Evolutionary conservation across 108 stramenopile species (phyloP).

Genomic region (Cyclotella choctawhatcheeana): DNA sequence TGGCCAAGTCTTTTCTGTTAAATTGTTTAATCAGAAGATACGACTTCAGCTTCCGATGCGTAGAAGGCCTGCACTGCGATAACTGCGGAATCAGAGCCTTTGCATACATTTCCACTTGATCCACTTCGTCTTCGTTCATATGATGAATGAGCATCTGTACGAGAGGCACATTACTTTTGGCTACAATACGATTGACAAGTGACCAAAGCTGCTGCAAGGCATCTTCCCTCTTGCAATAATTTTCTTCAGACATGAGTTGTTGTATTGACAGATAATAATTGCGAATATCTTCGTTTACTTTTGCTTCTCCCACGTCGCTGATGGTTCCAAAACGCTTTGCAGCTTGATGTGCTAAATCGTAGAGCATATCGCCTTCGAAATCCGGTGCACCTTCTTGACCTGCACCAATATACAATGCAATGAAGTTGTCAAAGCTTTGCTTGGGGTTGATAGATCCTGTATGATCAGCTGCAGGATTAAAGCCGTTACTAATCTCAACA

Average conservation of each 20-base stretch:
- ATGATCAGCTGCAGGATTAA: conserved; percentile 56
- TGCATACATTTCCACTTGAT: conserved; percentile 59
- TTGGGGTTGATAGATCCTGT: conserved; percentile 55
- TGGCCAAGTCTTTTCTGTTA: conserved; percentile 53
- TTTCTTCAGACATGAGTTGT: conserved; percentile 35
- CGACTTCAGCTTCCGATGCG: conserved; percentile 68
- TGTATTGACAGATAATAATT: conserved; percentile 67
- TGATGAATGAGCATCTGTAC: conserved; percentile 74
- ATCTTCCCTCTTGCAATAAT: conserved; percentile 49
- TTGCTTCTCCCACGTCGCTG: conserved; percentile 48
- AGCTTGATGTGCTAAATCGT: conserved; percentile 65
- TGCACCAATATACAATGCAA: conserved; percentile 80
- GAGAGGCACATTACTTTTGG: conserved; percentile 71
- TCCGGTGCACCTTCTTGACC: conserved; percentile 58
- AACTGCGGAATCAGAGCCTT: conserved; percentile 78
- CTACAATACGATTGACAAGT: conserved; percentile 60
- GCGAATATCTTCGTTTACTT: conserved; percentile 63
- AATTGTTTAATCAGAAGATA: conserved; percentile 40
- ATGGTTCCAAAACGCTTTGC: conserved; percentile 51
- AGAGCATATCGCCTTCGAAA: conserved; percentile 70
- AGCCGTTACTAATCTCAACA: conserved; percentile 42
- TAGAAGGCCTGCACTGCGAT: conserved; percentile 73
- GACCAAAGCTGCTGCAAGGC: conserved; percentile 59
- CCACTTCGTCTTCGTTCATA: conserved; percentile 49
- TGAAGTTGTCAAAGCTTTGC: conserved; percentile 77